Conservation (phyloP, 2,329 filamentous ascomycete species). For the Monilinia aucupariae region DNA sequence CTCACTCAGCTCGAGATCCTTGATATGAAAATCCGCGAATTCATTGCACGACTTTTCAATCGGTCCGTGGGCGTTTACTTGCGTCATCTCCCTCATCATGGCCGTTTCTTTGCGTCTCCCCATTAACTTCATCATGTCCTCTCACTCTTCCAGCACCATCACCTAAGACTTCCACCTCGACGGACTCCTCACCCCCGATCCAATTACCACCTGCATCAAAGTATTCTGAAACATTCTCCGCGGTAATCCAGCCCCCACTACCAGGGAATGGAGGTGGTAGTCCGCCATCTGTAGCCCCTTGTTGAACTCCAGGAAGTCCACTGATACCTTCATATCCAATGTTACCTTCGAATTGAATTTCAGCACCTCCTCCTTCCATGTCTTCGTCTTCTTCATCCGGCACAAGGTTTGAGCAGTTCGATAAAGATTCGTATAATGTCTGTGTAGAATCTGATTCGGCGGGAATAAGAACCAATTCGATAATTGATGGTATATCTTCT, state of each 20-base stretch:
- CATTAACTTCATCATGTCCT: conserved; percentile 49
- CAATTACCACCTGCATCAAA: conserved; percentile 79
- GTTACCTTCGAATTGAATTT: conserved; percentile 51
- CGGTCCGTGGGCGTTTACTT: conserved; percentile 8
- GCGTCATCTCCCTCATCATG: conserved; percentile 39
- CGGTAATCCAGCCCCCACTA: conserved; percentile 80
- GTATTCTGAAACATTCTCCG: conserved; percentile 81
- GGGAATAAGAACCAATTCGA: conserved; percentile 65
- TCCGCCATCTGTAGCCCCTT: conserved; percentile 44
- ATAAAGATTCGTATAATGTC: conserved; percentile 58
- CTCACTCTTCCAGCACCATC: conserved; percentile 59
- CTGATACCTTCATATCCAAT: conserved; percentile 49
- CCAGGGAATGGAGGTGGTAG: conserved; percentile 65
- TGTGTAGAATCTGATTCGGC: conserved; percentile 26
- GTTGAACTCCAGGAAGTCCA: conserved; percentile 51
- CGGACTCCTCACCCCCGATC: conserved; percentile 44
- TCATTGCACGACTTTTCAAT: neutral
- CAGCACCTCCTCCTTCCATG: conserved; percentile 43
- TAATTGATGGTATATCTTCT: conserved; percentile 58
- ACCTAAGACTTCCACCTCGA: conserved; percentile 46
- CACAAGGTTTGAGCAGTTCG: conserved; percentile 69
- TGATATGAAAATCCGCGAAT: neutral
- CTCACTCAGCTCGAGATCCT: neutral
- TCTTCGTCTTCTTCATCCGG: conserved; percentile 58
- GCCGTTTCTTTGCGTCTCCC: conserved; percentile 34